Evolutionary conservation across 129 eudicot species (phyloP).

Genomic region (Apium graveolens): DNA sequence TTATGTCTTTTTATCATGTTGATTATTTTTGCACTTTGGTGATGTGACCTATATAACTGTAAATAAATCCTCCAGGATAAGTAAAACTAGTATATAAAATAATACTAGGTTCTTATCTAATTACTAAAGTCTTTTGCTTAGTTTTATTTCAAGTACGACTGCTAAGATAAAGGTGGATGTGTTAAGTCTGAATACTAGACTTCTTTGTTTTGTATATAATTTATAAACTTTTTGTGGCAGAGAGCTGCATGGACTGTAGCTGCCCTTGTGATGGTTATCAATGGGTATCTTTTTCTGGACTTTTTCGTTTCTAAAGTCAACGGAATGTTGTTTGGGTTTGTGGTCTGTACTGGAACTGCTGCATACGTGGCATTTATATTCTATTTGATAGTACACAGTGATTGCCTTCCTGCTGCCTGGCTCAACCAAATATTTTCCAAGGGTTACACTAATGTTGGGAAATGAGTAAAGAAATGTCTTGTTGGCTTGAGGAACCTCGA

Average conservation of each 20-base stretch:
- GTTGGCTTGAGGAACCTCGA: not conserved
- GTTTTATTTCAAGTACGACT: not conserved
- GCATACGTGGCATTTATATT: constrained; percentile 54
- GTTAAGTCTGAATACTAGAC: not conserved
- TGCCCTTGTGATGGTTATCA: constrained; percentile 86
- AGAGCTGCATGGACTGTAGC: constrained; percentile 81
- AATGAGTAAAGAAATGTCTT: constrained; percentile 11
- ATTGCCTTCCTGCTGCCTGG: constrained; percentile 44
- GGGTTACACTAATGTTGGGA: constrained; percentile 32
- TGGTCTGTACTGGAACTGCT: constrained; percentile 38
- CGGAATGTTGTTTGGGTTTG: constrained; percentile 49
- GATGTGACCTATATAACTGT: not conserved
- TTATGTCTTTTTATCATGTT: not conserved
- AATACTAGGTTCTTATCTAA: not conserved
- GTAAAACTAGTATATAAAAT: not conserved
- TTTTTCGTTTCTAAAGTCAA: constrained; percentile 66
- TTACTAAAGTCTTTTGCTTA: not conserved
- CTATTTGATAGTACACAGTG: constrained; percentile 59
- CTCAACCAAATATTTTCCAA: constrained; percentile 35
- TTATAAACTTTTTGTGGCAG: constrained; percentile 21
- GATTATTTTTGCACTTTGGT: not conserved
- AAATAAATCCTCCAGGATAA: not conserved
- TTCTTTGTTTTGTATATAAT: not conserved
- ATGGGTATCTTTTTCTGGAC: constrained; percentile 69
- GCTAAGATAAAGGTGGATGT: not conserved